These are phyloP conservation scores for Neurospora sp. DNA, from an alignment of 495 filamentous ascomycete species.

Conservation along the genomic window DNA sequence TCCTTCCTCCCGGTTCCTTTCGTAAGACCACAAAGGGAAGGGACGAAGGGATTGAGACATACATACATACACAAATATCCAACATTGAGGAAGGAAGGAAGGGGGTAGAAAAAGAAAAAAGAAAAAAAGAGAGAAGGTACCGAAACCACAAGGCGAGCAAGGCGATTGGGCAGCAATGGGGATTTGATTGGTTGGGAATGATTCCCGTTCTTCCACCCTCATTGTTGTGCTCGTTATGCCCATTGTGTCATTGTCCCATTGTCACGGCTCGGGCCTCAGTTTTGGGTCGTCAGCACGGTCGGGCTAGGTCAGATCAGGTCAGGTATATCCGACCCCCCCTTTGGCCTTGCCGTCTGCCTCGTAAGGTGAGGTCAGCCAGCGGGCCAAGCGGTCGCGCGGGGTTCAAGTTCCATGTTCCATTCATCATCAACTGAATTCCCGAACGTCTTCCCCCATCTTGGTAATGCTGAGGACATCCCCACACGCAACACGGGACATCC, in stretches of 20 bases:
- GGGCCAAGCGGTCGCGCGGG: not conserved
- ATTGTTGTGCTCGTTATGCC: no score
- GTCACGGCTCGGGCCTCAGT: not conserved
- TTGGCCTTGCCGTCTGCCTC: not conserved
- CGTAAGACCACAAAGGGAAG: not conserved
- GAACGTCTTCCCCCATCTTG: not conserved
- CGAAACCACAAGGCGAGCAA: not conserved
- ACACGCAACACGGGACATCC: not conserved
- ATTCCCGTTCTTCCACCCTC: not conserved
- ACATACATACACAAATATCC: not conserved
- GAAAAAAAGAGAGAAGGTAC: not conserved
- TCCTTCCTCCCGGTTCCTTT: not conserved
- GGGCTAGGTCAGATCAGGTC: not conserved
- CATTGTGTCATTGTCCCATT: not conserved
- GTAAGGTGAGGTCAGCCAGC: not conserved
- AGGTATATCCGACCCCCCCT: not conserved
- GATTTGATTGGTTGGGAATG: slow-evolving; percentile 4
- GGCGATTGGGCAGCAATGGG: slow-evolving; percentile 13
- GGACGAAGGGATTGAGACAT: not conserved
- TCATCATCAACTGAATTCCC: not conserved
- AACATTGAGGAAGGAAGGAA: not conserved
- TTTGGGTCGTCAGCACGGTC: not conserved
- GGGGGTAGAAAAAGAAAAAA: not conserved
- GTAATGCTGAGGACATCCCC: not conserved
- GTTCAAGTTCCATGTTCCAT: not conserved